Conservation (phyloP, 2,329 filamentous ascomycete species). For the Clarireedia hainanense region DNA sequence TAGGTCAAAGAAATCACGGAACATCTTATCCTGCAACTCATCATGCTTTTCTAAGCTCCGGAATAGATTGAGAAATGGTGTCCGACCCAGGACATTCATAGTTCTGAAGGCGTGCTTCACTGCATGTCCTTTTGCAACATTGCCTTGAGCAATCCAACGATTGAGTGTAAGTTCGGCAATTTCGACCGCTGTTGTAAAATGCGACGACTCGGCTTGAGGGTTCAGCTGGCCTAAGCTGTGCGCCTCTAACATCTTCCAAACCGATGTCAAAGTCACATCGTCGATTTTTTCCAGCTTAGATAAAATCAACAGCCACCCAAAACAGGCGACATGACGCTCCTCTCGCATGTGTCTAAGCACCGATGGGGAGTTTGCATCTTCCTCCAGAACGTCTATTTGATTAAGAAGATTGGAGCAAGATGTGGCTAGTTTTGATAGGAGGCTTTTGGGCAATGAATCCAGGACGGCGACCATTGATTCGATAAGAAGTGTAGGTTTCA, state of each 20-base stretch:
- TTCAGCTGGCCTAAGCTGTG: not conserved
- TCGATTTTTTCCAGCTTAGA: slow-evolving; percentile 11
- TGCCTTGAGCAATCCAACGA: slow-evolving; percentile 18
- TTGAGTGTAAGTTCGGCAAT: slow-evolving; percentile 12
- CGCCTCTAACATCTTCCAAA: slow-evolving; percentile 5
- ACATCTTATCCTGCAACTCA: slow-evolving; percentile 8
- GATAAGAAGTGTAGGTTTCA: slow-evolving; percentile 5
- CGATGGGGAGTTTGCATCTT: not conserved
- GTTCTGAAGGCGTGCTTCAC: slow-evolving; percentile 6
- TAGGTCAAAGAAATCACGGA: slow-evolving; percentile 9
- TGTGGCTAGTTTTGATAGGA: slow-evolving; percentile 4
- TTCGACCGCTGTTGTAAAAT: slow-evolving; percentile 1
- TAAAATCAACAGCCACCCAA: slow-evolving; percentile 17
- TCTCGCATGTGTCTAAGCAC: not conserved
- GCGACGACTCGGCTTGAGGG: not conserved
- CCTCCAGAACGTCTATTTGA: not conserved
- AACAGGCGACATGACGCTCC: not conserved
- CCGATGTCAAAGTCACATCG: slow-evolving; percentile 7
- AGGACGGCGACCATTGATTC: slow-evolving; percentile 14
- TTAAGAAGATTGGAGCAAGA: not conserved
- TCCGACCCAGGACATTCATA: not conserved
- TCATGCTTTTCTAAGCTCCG: not conserved
- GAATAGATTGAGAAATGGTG: not conserved
- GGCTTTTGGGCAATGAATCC: slow-evolving; percentile 3
- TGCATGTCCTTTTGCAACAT: slow-evolving; percentile 6